Conservation (phyloP, 176 grass and related monocot genomes). For the Triticum monococcum region DNA sequence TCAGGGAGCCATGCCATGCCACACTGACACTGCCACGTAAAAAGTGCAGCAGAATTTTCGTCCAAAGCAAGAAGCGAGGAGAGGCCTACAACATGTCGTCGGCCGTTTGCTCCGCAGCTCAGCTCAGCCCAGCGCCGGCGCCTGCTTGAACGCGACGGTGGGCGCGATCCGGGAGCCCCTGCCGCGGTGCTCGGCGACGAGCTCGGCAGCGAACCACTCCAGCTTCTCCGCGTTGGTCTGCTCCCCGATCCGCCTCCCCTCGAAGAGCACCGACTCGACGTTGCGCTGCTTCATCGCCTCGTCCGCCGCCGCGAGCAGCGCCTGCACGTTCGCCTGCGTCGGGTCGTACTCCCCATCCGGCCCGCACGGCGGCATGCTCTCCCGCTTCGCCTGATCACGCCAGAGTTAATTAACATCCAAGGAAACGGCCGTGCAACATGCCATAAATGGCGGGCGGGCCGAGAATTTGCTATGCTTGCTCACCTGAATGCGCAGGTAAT, state of each 20-base stretch:
- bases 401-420: not conserved
- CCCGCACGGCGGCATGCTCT: constrained; percentile 48
- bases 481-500: constrained; percentile 95
- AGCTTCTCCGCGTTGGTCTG: constrained; percentile 92
- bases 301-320: constrained; percentile 64
- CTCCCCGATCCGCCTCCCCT: constrained; percentile 75
- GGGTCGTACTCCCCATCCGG: constrained; percentile 67
- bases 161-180: constrained; percentile 80
- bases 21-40: constrained; percentile 61
- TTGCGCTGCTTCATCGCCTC: constrained; percentile 93
- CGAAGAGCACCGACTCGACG: constrained; percentile 90
- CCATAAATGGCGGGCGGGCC: not conserved
- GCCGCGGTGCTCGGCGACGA: constrained; percentile 74
- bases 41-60: constrained; percentile 81
- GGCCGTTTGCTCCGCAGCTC: not conserved
- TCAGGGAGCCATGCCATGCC: constrained; percentile 39
- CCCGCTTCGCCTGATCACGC: constrained; percentile 54
- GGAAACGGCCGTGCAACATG: not conserved
- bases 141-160: constrained; percentile 93
- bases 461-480: not conserved
- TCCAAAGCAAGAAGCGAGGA: constrained; percentile 35
- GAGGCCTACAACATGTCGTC: constrained; percentile 32
- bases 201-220: constrained; percentile 75
- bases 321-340: constrained; percentile 58
- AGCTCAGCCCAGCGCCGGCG: constrained; percentile 27